These are phyloP conservation scores for Schizochytrium sp. DNA, from an alignment of 108 stramenopile genomes.

Conservation along the genomic window DNA sequence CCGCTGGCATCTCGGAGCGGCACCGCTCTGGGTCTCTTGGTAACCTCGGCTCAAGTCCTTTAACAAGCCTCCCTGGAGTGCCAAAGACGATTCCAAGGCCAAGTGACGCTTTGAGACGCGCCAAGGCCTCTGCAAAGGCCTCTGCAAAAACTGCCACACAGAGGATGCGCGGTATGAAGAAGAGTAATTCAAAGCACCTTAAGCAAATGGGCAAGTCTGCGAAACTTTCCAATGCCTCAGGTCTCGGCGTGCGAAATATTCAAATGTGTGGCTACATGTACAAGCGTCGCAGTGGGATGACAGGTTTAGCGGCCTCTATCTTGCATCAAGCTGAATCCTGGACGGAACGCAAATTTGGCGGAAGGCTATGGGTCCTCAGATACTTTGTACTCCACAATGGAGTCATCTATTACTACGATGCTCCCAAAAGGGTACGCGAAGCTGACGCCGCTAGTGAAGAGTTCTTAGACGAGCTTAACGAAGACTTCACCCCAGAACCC, in stretches of 20 bases:
- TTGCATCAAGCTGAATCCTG: slow-evolving; percentile 48
- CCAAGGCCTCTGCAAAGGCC: slow-evolving; percentile 24
- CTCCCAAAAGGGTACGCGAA: background rate
- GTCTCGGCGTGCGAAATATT: slow-evolving; percentile 10
- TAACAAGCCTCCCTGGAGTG: background rate
- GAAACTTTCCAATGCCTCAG: background rate
- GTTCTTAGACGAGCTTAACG: background rate
- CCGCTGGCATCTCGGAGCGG: no score
- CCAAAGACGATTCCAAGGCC: slow-evolving; percentile 25
- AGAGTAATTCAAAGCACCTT: slow-evolving; percentile 15
- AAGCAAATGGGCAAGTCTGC: background rate
- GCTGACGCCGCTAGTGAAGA: background rate
- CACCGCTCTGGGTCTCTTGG: no score
- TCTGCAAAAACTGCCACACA: slow-evolving; percentile 20
- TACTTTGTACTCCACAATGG: slow-evolving; percentile 1
- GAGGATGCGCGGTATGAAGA: slow-evolving; percentile 33
- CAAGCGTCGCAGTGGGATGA: slow-evolving; percentile 47
- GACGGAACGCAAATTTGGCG: slow-evolving; percentile 52
- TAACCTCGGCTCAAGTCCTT: no score
- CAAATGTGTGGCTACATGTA: slow-evolving; percentile 52
- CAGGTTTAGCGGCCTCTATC: slow-evolving; percentile 1
- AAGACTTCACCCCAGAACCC: slow-evolving; percentile 15
- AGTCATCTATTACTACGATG: slow-evolving; percentile 55
- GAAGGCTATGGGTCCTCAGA: slow-evolving; percentile 46
- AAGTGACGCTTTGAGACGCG: slow-evolving; percentile 4